A percentile compares a stretch with the other conserved stretches of the same genome.
Conservation (phyloP, 495 filamentous ascomycete species). For the Immersiella caudata region DNA sequence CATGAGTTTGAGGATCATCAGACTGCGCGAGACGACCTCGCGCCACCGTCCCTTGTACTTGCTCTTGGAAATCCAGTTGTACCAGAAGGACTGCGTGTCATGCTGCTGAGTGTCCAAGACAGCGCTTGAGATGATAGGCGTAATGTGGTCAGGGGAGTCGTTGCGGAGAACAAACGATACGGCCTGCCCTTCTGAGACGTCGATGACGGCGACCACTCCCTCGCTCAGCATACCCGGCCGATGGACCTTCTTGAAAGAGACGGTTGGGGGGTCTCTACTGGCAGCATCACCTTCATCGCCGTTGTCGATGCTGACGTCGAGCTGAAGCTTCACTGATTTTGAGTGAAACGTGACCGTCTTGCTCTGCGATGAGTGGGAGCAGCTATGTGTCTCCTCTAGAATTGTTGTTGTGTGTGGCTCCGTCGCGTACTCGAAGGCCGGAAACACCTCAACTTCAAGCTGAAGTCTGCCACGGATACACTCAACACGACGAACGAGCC, state of each 20-base stretch:
- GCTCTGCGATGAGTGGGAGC: conserved; percentile 44
- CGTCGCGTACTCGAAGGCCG: conserved; percentile 69
- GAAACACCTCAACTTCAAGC: conserved; percentile 67
- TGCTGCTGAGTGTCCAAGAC: conserved; percentile 63
- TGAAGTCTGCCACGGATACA: conserved; percentile 66
- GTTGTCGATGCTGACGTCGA: conserved; percentile 65
- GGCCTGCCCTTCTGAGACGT: conserved; percentile 64
- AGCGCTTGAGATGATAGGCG: conserved; percentile 52
- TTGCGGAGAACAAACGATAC: conserved; percentile 68
- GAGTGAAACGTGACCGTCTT: conserved; percentile 66
- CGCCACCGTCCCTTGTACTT: conserved; percentile 71
- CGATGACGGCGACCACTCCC: conserved; percentile 61
- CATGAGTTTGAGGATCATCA: conserved; percentile 72
- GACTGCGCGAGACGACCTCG: conserved; percentile 66
- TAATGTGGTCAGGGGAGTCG: conserved; percentile 54
- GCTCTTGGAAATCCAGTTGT: conserved; percentile 68
- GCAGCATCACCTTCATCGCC: conserved; percentile 51
- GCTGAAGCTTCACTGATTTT: conserved; percentile 58
- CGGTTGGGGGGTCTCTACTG: conserved; percentile 44
- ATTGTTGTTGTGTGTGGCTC: conserved; percentile 59
- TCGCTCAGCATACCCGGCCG: conserved; percentile 56
- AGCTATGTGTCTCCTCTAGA: conserved; percentile 38
- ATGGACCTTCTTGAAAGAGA: conserved; percentile 56
- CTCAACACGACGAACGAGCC: conserved; percentile 66
- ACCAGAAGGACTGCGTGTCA: conserved; percentile 68